A percentile compares a stretch with the other conserved stretches of the same genome.
phyloP scores from a whole-genome alignment of 78 protist species.

The Dictyostelium brefeldianum region DNA sequence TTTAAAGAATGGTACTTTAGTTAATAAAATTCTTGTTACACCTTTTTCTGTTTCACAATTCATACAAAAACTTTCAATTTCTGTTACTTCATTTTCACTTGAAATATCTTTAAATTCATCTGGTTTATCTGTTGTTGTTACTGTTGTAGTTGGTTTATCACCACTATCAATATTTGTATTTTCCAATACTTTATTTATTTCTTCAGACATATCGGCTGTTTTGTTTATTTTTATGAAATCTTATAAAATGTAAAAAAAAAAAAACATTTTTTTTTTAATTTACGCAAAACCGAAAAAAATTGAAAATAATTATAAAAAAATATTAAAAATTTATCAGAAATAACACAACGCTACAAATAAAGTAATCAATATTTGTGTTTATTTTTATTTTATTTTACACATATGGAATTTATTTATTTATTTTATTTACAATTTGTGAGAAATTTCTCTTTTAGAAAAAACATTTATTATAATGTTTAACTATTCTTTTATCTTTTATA shows the following conservation, averaged over 20 bases:
- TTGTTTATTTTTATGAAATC: background rate
- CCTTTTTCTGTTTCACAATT: constrained; percentile 87
- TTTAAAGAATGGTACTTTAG: constrained; percentile 91
- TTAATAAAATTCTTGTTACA: constrained; percentile 88
- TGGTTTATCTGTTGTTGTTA: too few species aligned
- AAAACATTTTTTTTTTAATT: background rate
- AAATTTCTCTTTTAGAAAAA: too few species aligned
- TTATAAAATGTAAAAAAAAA: background rate
- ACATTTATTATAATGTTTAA: too few species aligned
- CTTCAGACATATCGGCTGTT: constrained; percentile 22
- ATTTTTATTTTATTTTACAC: too few species aligned
- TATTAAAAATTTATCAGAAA: too few species aligned
- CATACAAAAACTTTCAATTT: constrained; percentile 80
- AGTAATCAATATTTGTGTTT: too few species aligned
- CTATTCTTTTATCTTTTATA: too few species aligned
- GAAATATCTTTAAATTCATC: constrained; percentile 61
- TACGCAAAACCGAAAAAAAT: background rate
- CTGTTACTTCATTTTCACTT: constrained; percentile 6
- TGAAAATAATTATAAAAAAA: background rate
- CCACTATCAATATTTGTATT: background rate
- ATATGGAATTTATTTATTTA: too few species aligned
- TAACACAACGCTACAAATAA: too few species aligned
- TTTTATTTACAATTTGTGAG: too few species aligned
- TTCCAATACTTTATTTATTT: background rate
- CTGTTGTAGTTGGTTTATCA: too few species aligned